Percentiles rank a stretch among this genome's conserved stretches.
These are phyloP conservation scores for Drechslerella dactyloides DNA, from an alignment of 2,329 filamentous ascomycete genomes.

Conservation along the genomic window DNA sequence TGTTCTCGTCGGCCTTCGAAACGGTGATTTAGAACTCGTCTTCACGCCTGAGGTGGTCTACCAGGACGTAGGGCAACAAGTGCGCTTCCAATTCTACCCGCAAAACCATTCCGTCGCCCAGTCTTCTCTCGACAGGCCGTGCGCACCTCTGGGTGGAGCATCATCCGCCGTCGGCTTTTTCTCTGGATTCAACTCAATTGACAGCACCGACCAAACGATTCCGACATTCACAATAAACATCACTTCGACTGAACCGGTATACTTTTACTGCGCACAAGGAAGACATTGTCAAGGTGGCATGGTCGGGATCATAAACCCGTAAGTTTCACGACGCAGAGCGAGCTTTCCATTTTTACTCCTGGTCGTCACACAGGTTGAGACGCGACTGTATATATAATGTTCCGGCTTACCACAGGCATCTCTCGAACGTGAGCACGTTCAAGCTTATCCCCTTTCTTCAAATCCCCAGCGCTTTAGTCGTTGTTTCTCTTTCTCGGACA, in stretches of 20 bases:
- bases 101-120: conserved; percentile 80
- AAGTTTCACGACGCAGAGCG: conserved; percentile 26
- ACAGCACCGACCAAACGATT: conserved; percentile 27
- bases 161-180: conserved; percentile 64
- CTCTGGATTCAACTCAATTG: conserved; percentile 64
- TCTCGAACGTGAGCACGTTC: neutral
- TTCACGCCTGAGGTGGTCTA: conserved; percentile 53
- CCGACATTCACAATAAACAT: conserved; percentile 73
- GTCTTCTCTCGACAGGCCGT: conserved; percentile 75
- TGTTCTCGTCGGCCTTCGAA: conserved; percentile 28
- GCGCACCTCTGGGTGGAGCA: conserved; percentile 64
- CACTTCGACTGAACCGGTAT: conserved; percentile 73
- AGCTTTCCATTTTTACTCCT: conserved; percentile 11
- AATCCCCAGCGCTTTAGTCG: too few species aligned
- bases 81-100: conserved; percentile 55
- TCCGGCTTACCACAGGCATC: neutral
- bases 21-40: conserved; percentile 36
- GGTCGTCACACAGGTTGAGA: conserved; percentile 11
- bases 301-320: conserved; percentile 76
- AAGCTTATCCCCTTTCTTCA: too few species aligned
- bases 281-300: conserved; percentile 78
- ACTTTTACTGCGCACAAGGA: conserved; percentile 78
- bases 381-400: conserved; percentile 9
- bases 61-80: conserved; percentile 52
- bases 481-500: neutral